Conservation (phyloP, 192 early-diverging fungal genomes). For the Chytriomyces confervae region DNA sequence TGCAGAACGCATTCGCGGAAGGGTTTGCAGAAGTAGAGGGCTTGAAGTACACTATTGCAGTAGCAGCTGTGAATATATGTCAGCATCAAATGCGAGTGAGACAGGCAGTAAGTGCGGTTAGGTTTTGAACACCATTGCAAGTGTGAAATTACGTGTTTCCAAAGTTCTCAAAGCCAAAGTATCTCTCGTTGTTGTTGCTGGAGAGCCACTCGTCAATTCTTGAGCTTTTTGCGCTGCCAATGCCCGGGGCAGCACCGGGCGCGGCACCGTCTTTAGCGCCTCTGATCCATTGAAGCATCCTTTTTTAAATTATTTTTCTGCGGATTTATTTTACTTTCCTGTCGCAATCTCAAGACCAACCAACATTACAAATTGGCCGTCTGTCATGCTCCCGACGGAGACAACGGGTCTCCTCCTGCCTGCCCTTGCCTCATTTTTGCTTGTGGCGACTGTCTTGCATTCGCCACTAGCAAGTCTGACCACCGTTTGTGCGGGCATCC, state of each 20-base stretch:
- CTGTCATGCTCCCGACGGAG: no score
- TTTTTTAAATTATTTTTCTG: no score
- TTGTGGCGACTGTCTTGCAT: no score
- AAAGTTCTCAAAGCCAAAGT: constrained; percentile 91
- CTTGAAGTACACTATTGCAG: constrained; percentile 94
- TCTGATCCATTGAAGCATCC: constrained; percentile 8
- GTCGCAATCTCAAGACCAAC: no score
- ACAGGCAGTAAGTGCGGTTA: constrained; percentile 7
- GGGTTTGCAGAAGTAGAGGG: constrained; percentile 91
- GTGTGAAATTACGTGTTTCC: constrained; percentile 77
- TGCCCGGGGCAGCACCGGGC: not conserved
- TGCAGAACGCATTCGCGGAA: constrained; percentile 91
- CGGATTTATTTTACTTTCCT: no score
- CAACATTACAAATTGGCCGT: no score
- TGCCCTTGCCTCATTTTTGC: no score
- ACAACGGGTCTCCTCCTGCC: no score
- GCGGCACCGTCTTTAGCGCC: not conserved
- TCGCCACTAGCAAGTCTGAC: no score
- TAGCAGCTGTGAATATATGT: constrained; percentile 59
- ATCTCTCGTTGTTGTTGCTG: constrained; percentile 72
- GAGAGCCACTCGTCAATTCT: constrained; percentile 9
- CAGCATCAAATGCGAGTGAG: not conserved
- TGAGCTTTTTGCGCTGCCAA: constrained; percentile 26
- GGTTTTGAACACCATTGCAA: no score
- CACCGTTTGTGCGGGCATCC: not conserved